Conservation (phyloP, 2,329 filamentous ascomycete species). For the Penicillium sp. region DNA sequence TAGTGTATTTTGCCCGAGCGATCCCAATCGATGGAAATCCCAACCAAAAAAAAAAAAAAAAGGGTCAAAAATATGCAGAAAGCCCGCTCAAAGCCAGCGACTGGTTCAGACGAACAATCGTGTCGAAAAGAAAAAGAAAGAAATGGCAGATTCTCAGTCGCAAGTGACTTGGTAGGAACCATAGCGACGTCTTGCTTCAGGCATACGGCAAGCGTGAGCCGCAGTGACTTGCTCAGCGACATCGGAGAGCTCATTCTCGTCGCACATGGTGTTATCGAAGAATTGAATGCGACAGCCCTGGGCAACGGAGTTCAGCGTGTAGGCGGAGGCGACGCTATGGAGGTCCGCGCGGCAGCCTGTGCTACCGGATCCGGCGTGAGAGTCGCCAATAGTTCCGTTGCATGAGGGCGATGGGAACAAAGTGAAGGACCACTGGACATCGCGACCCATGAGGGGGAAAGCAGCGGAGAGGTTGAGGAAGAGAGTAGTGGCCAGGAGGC, state of each 20-base stretch:
- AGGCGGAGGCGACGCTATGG: conserved; percentile 21
- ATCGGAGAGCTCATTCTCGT: conserved; percentile 18
- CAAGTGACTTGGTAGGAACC: conserved; percentile 27
- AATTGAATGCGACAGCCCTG: conserved; percentile 24
- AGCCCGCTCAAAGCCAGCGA: background rate
- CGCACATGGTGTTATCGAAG: conserved; percentile 29
- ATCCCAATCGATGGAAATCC: background rate
- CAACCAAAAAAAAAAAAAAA: background rate
- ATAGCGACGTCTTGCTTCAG: conserved; percentile 13
- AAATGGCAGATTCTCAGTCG: background rate
- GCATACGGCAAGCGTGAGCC: conserved; percentile 14
- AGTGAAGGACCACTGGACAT: conserved; percentile 25
- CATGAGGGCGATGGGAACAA: conserved; percentile 20
- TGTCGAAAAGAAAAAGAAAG: background rate
- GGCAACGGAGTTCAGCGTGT: conserved; percentile 16
- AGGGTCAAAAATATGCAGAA: background rate
- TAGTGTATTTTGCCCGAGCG: background rate
- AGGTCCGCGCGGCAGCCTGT: conserved; percentile 26
- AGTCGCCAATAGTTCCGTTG: conserved; percentile 14
- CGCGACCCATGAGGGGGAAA: conserved; percentile 20
- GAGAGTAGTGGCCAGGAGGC: conserved; percentile 6
- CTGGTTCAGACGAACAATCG: background rate
- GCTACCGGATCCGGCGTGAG: conserved; percentile 20
- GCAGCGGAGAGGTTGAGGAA: conserved; percentile 15
- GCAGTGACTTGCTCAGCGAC: conserved; percentile 13